Percentiles rank a stretch among this genome's conserved stretches.
Conservation (phyloP, 2,329 filamentous ascomycete genomes). For the Clonostachys sp. region DNA sequence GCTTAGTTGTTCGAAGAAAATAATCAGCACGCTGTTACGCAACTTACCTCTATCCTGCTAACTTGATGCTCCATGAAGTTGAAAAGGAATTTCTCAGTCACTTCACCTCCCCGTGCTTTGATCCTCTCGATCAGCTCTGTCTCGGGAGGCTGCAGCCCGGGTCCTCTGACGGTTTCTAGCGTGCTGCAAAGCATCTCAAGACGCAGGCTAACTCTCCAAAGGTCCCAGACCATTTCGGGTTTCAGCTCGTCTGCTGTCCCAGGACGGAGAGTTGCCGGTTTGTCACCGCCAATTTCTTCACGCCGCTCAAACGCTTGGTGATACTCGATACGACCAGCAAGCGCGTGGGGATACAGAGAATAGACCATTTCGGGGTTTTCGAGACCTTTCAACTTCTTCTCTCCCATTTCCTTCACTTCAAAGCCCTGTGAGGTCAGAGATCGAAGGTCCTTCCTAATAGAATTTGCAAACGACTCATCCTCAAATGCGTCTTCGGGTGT, state of each 20-base stretch:
- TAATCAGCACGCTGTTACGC: neutral
- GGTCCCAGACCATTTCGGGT: slow-evolving; percentile 77
- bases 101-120: slow-evolving; percentile 67
- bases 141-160: slow-evolving; percentile 71
- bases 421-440: slow-evolving; percentile 89
- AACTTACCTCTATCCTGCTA: slow-evolving; percentile 84
- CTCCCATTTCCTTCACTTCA: slow-evolving; percentile 93
- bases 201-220: slow-evolving; percentile 85
- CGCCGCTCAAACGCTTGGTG: slow-evolving; percentile 49
- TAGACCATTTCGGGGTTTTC: slow-evolving; percentile 97
- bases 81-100: slow-evolving; percentile 82
- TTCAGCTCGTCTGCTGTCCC: slow-evolving; percentile 69
- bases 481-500: slow-evolving; percentile 61
- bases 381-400: slow-evolving; percentile 91
- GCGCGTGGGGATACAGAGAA: slow-evolving; percentile 86
- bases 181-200: slow-evolving; percentile 91
- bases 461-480: slow-evolving; percentile 68
- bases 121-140: slow-evolving; percentile 73
- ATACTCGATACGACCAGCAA: slow-evolving; percentile 73
- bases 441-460: slow-evolving; percentile 83
- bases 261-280: slow-evolving; percentile 57
- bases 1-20: neutral
- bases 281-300: slow-evolving; percentile 35
- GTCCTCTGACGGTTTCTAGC: slow-evolving; percentile 66
- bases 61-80: slow-evolving; percentile 95